These are phyloP conservation scores for Phoma sp. DNA, from an alignment of 2,329 filamentous ascomycete genomes.

Conservation along the genomic window DNA sequence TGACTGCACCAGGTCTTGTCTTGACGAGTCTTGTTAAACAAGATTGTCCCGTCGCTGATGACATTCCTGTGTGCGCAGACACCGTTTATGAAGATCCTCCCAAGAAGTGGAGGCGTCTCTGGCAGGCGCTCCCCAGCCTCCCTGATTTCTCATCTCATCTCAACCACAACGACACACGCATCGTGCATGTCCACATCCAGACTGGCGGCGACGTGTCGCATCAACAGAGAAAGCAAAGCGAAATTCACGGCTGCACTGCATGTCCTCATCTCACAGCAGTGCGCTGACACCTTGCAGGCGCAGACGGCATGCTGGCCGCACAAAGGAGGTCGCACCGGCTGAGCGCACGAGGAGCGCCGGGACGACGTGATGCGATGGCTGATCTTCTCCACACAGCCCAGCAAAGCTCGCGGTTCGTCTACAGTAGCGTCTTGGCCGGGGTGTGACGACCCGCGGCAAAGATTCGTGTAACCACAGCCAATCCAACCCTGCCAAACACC, in stretches of 20 bases:
- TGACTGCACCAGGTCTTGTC: too few relatives aligned
- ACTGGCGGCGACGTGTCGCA: neutral
- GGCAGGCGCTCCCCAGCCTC: slow-evolving; percentile 6
- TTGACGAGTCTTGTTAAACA: too few relatives aligned
- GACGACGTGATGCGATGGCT: slow-evolving; percentile 26
- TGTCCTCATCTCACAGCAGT: slow-evolving; percentile 1
- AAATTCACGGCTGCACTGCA: slow-evolving; percentile 2
- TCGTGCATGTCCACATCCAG: neutral
- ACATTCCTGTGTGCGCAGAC: slow-evolving; percentile 11
- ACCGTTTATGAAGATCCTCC: slow-evolving; percentile 6
- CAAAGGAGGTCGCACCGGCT: slow-evolving; percentile 15
- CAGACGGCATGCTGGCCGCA: slow-evolving; percentile 11
- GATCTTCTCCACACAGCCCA: slow-evolving; percentile 36
- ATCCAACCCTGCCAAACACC: slow-evolving; percentile 37
- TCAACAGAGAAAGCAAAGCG: neutral
- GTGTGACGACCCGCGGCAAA: slow-evolving; percentile 42
- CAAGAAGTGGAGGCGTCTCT: slow-evolving; percentile 8
- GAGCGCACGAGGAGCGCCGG: slow-evolving; percentile 18
- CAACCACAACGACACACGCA: neutral
- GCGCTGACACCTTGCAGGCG: slow-evolving; percentile 16
- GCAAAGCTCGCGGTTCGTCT: slow-evolving; percentile 41
- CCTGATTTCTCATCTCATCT: neutral
- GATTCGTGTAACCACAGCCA: slow-evolving; percentile 37
- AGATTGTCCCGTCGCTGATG: neutral
- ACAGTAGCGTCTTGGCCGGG: slow-evolving; percentile 24